These are phyloP conservation scores for Shiraia bambusicola DNA, from an alignment of 2,329 filamentous ascomycete genomes.

Conservation along the genomic window DNA sequence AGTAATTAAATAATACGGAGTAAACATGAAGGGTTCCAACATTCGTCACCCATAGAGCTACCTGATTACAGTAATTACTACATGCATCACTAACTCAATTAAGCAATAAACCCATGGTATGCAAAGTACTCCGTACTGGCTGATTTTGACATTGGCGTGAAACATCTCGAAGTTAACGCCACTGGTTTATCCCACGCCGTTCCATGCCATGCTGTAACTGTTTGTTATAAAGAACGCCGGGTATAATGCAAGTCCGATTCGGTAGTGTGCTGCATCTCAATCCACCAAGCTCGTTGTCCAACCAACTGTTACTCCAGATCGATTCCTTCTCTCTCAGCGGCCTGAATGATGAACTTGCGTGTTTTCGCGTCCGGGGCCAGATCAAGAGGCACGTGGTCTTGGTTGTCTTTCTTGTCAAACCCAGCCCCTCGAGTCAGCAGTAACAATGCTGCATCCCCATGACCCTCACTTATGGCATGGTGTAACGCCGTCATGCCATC, in stretches of 20 bases:
- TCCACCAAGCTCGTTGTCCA: neutral
- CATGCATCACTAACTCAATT: no score
- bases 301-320: conserved; percentile 53
- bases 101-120: no score
- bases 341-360: conserved; percentile 72
- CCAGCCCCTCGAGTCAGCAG: conserved; percentile 85
- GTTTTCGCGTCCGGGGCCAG: conserved; percentile 86
- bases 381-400: conserved; percentile 73
- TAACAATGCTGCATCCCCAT: conserved; percentile 78
- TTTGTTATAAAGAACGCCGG: conserved; percentile 4
- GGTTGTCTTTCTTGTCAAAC: conserved; percentile 70
- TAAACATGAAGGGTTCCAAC: no score
- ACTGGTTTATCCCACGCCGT: neutral
- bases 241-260: conserved; percentile 1
- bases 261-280: neutral
- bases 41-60: no score
- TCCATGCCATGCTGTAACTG: conserved; percentile 1
- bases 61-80: no score
- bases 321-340: conserved; percentile 82
- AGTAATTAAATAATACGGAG: no score
- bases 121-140: no score
- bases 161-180: no score
- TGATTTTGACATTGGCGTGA: no score
- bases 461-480: conserved; percentile 75
- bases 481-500: conserved; percentile 88